Base-by-base conservation (phyloP, 2,329 filamentous ascomycete genomes). In the Aspergillus aculeatus region DNA sequence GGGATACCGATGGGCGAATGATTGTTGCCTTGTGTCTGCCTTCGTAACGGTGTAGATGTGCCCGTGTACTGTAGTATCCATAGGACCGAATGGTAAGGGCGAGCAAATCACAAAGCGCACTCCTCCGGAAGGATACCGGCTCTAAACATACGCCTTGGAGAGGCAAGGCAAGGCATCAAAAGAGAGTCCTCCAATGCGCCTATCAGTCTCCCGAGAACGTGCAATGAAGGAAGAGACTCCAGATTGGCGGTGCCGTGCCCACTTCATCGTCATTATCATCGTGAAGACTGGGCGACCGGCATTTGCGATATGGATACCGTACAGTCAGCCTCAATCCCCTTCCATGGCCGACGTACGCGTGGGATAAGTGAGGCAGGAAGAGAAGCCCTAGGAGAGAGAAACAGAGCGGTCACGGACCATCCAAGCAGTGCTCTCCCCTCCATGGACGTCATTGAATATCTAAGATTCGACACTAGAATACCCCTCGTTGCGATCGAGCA, bases 401-500 rank as follows among this genome's bases (percentile, higher is more conserved):
- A 41, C 14, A 19, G 38, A 41, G 47, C 47, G 50, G 35, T 35
- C 44, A 54, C 41, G 19, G 32, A 51, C 47, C 50, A 16, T 57
- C 47, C 38, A n/a, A 7, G 16, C 14, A 35, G 32, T 35, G 11
- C 5, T 14, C 32, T 11, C 32, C 38, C 38, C 38, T 41, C 50
- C 41, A 60, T 56, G 49, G 38, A 52, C 49, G 57, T 60, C 60
- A 64, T 58, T 19, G 32, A 35, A 35, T 35, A 51, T 41, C 48
- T 44, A 41, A 52, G 29, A n/a, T 26, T 26, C 38, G 32, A 29
- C 38, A 41, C 38, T n/a, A 41, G 38, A 7, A n/a, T 32, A 57
- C 54, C 53, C 49, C 54, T 47, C 48, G 41, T 53, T 41, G 38
- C 35, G 50, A 62, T 60, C 53, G 54, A 56, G 41, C 52, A 52